Base-by-base conservation (phyloP, 768 basidiomycete genomes). In the Tephrocybe sp. region DNA sequence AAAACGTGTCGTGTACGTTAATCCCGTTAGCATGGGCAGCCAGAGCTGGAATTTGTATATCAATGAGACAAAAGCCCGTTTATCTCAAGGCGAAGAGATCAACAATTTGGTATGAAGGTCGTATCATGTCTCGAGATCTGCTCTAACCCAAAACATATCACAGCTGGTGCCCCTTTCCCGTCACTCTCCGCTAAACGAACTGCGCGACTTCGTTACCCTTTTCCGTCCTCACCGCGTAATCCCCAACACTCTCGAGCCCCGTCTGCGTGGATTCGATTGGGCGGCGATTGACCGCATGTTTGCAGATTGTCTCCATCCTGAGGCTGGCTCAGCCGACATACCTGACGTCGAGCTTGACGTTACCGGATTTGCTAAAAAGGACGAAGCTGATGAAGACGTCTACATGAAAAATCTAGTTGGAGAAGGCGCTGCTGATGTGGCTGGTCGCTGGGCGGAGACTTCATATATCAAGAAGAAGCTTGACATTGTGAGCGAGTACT, bases 131-230 rank as follows among this genome's bases (percentile, higher is more conserved):
- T 46, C 18, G 15, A 30, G 4, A 4, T 1, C 22, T 22, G 3
- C 4, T 44, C 27, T 46, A 9, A 41, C 25, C n/a, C n/a, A n/a
- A n/a, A 13, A 15, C 18, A 18, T 12, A 5, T 24, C 28, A 5
- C 52, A 95, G 92, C 78, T 91, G 8, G 84, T 89, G 6, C 92
- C 92, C 1, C 74, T 98, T 5, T 82, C 83, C 8, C 82, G 96
- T 2, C 96, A 98, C 61, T 96, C 93, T 0, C 77, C 89, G 0
- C 78, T 97, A 4, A 89, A 90, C 0, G 96, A 98, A 62, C 78
- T 99, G 0, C 83, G 85, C 52, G 68, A 72, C 1, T 86, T 99
- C 45, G 91, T 97, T 21, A 70, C 77, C 0, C 76, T 96, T 15
- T 97, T 99, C 68, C 78, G 79, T 16, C 96, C 96, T 0, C 74